These are phyloP conservation scores for Mycothermus thermophilus DNA, from an alignment of 495 filamentous ascomycete genomes.

Conservation along the genomic window DNA sequence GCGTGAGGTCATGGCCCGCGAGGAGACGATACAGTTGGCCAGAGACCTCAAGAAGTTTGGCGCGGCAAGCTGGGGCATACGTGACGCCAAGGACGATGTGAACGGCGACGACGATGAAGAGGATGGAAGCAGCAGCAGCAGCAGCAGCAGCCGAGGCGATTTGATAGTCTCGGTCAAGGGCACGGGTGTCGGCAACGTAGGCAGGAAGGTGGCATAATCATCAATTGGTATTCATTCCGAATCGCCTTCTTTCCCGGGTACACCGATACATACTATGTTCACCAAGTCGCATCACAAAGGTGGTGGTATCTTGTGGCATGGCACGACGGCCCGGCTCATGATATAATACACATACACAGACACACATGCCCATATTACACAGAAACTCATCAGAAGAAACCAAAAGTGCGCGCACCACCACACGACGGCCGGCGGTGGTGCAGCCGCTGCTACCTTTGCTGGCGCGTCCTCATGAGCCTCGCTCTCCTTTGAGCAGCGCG, in stretches of 20 bases:
- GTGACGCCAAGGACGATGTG: slow-evolving; percentile 44
- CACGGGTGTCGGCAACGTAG: slow-evolving; percentile 87
- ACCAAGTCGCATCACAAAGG: too few species aligned
- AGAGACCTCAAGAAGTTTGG: slow-evolving; percentile 79
- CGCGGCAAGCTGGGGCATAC: slow-evolving; percentile 71
- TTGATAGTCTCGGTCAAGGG: slow-evolving; percentile 86
- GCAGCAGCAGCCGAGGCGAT: too few species aligned
- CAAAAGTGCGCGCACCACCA: too few species aligned
- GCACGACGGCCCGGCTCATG: too few species aligned
- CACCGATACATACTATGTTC: too few species aligned
- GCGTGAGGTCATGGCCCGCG: slow-evolving; percentile 66
- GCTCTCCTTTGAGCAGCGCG: slow-evolving; percentile 31
- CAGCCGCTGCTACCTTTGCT: slow-evolving; percentile 9
- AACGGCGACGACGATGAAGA: slow-evolving; percentile 38
- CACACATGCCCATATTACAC: too few species aligned
- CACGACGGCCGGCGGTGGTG: too few species aligned
- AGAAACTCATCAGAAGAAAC: too few species aligned
- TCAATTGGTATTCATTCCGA: neutral
- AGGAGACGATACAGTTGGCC: slow-evolving; percentile 62
- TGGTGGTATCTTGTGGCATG: too few species aligned
- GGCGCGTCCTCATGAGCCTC: slow-evolving; percentile 15
- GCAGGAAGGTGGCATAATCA: slow-evolving; percentile 73
- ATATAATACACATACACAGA: too few species aligned
- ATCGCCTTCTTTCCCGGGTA: too few species aligned
- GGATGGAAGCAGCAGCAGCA: too few species aligned